Percentiles rank a stretch among this genome's conserved stretches.
Conservation (phyloP, 148 eudicot genomes). For the Persicaria tinctoria region DNA sequence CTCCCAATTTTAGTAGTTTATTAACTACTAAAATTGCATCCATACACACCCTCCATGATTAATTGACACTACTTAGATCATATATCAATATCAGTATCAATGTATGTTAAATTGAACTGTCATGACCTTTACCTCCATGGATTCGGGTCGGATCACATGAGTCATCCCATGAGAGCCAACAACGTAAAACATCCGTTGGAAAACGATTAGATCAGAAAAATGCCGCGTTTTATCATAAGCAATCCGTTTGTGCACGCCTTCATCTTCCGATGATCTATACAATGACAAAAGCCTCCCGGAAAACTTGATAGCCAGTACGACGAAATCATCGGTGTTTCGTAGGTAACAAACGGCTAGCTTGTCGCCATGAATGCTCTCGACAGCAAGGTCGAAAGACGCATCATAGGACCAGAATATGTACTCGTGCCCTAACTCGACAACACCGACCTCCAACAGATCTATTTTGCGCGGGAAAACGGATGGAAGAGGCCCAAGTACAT, state of each 20-base stretch:
- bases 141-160: not conserved
- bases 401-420: not conserved
- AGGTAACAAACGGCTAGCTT: not conserved
- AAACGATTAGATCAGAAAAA: not conserved
- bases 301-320: not conserved
- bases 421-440: constrained; percentile 1
- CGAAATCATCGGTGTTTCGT: not conserved
- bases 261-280: not conserved
- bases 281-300: not conserved
- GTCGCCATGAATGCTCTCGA: not conserved
- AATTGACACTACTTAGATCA: too few species aligned
- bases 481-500: not conserved
- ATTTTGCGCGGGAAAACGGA: not conserved
- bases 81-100: too few species aligned
- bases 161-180: not conserved
- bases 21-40: too few species aligned
- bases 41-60: too few species aligned
- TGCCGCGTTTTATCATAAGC: not conserved
- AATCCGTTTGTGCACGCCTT: not conserved
- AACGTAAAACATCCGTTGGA: not conserved
- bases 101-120: too few species aligned
- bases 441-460: not conserved
- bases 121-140: not conserved
- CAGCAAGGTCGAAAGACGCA: not conserved
- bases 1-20: too few species aligned